Percentiles rank a stretch among this genome's conserved stretches.
These are phyloP conservation scores for Penicillium sp. DNA, from an alignment of 2,329 filamentous ascomycete genomes.

Conservation along the genomic window DNA sequence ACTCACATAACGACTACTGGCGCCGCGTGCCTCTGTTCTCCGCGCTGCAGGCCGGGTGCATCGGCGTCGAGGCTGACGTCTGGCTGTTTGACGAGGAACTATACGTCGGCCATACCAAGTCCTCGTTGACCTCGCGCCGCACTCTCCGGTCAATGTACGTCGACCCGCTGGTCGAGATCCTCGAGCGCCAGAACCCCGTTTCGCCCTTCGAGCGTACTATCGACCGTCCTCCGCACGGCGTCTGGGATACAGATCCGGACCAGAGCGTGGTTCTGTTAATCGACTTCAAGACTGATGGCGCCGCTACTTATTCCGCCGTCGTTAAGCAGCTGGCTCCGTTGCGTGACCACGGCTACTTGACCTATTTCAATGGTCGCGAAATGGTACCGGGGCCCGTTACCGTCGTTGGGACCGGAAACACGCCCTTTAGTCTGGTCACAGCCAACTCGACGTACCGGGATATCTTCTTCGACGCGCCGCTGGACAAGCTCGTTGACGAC, in stretches of 20 bases:
- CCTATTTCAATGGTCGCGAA: conserved; percentile 47
- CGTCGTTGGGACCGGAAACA: conserved; percentile 52
- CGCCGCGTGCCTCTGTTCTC: conserved; percentile 52
- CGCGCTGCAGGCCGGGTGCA: conserved; percentile 53
- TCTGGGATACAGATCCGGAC: conserved; percentile 49
- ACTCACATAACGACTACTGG: conserved; percentile 60
- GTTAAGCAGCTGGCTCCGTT: conserved; percentile 45
- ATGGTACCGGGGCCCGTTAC: conserved; percentile 47
- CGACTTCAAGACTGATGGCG: conserved; percentile 47
- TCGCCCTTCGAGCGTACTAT: conserved; percentile 33
- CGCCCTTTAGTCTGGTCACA: conserved; percentile 47
- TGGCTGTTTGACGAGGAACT: conserved; percentile 53
- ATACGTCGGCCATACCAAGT: conserved; percentile 52
- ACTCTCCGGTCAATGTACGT: conserved; percentile 53
- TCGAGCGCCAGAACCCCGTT: conserved; percentile 49
- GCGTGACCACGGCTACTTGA: conserved; percentile 48
- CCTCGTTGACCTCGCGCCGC: conserved; percentile 43
- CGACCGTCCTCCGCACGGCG: conserved; percentile 39
- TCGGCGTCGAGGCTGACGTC: conserved; percentile 55
- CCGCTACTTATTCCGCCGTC: conserved; percentile 37
- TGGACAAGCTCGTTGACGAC: conserved; percentile 37
- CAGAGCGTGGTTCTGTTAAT: conserved; percentile 52
- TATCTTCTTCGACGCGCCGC: conserved; percentile 54
- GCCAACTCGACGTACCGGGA: conserved; percentile 49
- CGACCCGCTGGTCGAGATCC: conserved; percentile 48